Conservation (phyloP, 352 stramenopile species). For the Phytophthora sp. region DNA sequence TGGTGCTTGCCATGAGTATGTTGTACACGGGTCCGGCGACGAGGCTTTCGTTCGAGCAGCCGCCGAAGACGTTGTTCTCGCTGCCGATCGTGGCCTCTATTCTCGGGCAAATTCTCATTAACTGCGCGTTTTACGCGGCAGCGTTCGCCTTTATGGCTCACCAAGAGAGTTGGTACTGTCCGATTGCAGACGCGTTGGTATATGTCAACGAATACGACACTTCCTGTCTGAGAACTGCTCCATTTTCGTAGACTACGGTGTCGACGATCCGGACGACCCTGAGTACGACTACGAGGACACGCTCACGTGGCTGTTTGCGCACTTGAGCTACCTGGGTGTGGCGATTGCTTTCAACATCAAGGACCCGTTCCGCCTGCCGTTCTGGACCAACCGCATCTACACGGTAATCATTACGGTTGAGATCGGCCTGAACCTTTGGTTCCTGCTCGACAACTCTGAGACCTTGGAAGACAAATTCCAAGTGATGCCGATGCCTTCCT, state of each 20-base stretch:
- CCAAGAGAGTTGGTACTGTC: slow-evolving; percentile 46
- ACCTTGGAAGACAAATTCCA: slow-evolving; percentile 40
- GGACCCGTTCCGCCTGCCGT: slow-evolving; percentile 51
- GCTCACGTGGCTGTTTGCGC: slow-evolving; percentile 51
- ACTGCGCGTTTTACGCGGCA: slow-evolving; percentile 40
- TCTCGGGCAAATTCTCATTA: slow-evolving; percentile 45
- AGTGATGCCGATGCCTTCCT: slow-evolving; percentile 30
- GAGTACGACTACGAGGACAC: slow-evolving; percentile 43
- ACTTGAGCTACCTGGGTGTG: slow-evolving; percentile 48
- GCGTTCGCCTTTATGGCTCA: slow-evolving; percentile 29
- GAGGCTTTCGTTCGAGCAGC: slow-evolving; percentile 37
- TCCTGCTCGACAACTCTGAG: slow-evolving; percentile 38
- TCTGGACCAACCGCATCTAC: slow-evolving; percentile 48
- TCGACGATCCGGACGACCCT: slow-evolving; percentile 32
- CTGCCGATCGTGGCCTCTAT: slow-evolving; percentile 50
- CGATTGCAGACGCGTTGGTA: slow-evolving; percentile 26
- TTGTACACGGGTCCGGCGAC: slow-evolving; percentile 52
- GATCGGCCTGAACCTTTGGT: slow-evolving; percentile 38
- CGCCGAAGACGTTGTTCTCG: slow-evolving; percentile 59
- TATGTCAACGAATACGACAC: slow-evolving; percentile 1
- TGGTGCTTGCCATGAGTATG: slow-evolving; percentile 61
- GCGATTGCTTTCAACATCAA: slow-evolving; percentile 55
- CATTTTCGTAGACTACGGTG: slow-evolving; percentile 27
- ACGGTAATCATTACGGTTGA: slow-evolving; percentile 25
- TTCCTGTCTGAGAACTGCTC: slow-evolving; percentile 21